These are phyloP conservation scores for Hypoxylon intermedium DNA, from an alignment of 495 filamentous ascomycete species.

Conservation along the genomic window DNA sequence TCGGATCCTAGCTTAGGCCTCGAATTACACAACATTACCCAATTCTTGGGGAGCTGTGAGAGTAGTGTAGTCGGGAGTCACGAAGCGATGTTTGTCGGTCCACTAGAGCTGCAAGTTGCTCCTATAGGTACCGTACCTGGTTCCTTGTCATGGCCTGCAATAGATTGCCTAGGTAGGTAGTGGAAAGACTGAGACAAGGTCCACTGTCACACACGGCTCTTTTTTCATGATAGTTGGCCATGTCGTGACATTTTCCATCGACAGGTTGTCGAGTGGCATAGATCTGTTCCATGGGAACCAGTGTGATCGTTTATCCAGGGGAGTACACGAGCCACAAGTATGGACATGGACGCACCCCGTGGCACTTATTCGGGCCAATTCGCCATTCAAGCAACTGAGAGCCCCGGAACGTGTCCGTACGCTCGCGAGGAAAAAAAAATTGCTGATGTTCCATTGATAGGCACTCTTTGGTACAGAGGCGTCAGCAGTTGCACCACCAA, in stretches of 20 bases:
- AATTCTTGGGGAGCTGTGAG: background rate
- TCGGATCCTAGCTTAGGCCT: slow-evolving; percentile 31
- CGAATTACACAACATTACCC: slow-evolving; percentile 28
- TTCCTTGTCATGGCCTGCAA: slow-evolving; percentile 6
- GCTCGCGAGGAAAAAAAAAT: slow-evolving; percentile 30
- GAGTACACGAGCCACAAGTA: slow-evolving; percentile 34
- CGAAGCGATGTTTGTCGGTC: slow-evolving; percentile 18
- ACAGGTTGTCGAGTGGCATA: slow-evolving; percentile 29
- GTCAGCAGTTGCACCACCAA: slow-evolving; percentile 40
- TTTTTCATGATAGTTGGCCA: slow-evolving; percentile 24
- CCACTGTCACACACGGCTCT: slow-evolving; percentile 8
- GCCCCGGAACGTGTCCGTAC: slow-evolving; percentile 37
- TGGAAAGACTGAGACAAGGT: slow-evolving; percentile 14
- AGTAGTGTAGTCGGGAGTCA: slow-evolving; percentile 11
- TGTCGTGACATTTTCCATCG: slow-evolving; percentile 22
- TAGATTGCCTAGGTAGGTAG: too few relatives aligned
- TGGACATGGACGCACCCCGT: slow-evolving; percentile 37
- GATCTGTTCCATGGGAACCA: slow-evolving; percentile 23
- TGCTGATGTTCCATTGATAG: slow-evolving; percentile 32
- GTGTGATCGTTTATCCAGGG: slow-evolving; percentile 29
- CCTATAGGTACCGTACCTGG: slow-evolving; percentile 5
- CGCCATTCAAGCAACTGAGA: slow-evolving; percentile 34
- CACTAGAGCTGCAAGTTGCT: slow-evolving; percentile 17
- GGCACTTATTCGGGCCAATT: slow-evolving; percentile 40
- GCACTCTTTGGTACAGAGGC: slow-evolving; percentile 37